Conservation (phyloP, 768 basidiomycete genomes). For the Leccinum incarnatum region DNA sequence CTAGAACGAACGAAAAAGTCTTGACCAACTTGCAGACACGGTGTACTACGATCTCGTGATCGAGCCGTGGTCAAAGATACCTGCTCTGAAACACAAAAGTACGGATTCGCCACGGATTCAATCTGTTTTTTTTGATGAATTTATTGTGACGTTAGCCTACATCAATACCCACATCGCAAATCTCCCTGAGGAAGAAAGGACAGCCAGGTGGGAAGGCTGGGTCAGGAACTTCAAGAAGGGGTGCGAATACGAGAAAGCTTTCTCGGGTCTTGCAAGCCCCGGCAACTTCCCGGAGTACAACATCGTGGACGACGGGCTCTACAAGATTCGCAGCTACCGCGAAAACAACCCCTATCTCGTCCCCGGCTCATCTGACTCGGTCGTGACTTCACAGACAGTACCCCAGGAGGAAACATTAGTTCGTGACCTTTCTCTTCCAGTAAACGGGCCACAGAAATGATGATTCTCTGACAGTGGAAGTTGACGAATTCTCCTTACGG, state of each 20-base stretch:
- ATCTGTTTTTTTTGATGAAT: neutral
- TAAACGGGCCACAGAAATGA: neutral
- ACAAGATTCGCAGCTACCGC: constrained; percentile 6
- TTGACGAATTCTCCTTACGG: neutral
- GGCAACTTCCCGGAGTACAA: neutral
- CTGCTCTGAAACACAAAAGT: neutral
- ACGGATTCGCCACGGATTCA: neutral
- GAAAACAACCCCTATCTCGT: neutral
- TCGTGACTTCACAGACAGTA: neutral
- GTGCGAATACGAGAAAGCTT: neutral
- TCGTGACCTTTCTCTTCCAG: neutral
- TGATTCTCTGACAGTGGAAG: constrained; percentile 1
- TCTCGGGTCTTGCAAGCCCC: neutral
- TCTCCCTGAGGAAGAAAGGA: neutral
- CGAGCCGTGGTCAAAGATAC: neutral
- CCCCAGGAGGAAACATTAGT: neutral
- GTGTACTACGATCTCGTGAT: neutral
- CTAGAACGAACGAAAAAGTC: neutral
- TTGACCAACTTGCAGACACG: neutral
- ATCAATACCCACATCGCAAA: neutral
- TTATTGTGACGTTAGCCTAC: neutral
- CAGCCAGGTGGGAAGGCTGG: neutral
- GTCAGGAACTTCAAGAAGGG: neutral
- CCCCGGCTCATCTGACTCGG: neutral
- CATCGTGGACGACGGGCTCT: neutral